phyloP scores from a whole-genome alignment of 768 basidiomycete genomes.

The Calvatia gigantea region DNA sequence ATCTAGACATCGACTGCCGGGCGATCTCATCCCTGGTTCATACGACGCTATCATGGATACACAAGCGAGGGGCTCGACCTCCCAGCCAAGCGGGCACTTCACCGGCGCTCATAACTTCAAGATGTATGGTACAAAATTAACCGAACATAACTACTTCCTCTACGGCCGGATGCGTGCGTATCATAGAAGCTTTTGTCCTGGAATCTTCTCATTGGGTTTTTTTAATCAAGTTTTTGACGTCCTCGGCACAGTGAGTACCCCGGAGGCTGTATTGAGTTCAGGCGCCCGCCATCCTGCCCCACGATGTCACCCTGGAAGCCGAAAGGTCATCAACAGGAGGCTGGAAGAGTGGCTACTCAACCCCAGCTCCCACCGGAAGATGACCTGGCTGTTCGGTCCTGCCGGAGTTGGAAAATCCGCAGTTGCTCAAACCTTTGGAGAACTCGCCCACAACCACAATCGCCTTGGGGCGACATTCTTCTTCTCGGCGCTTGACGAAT shows the following conservation, averaged over 20 bases:
- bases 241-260: neutral
- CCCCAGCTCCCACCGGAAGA: neutral
- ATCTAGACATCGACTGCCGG: too few relatives aligned
- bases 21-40: too few relatives aligned
- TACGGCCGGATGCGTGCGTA: too few relatives aligned
- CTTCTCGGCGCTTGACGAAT: neutral
- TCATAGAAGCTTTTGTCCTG: too few relatives aligned
- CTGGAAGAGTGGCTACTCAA: neutral
- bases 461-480: conserved; percentile 3
- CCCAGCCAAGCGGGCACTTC: too few relatives aligned
- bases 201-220: too few relatives aligned
- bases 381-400: conserved; percentile 3
- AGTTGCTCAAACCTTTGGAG: neutral
- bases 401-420: conserved; percentile 5
- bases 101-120: too few relatives aligned
- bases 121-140: too few relatives aligned
- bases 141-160: too few relatives aligned
- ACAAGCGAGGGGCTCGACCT: too few relatives aligned
- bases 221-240: neutral
- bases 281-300: neutral
- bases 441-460: neutral
- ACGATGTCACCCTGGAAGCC: neutral
- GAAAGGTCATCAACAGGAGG: neutral
- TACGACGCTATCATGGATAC: too few relatives aligned
- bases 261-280: neutral